Evolutionary conservation across 2,329 filamentous ascomycete species (phyloP), one percentile per base, ranked within the genome.

Genomic region (Macrophomina pseudophaseolina): DNA sequence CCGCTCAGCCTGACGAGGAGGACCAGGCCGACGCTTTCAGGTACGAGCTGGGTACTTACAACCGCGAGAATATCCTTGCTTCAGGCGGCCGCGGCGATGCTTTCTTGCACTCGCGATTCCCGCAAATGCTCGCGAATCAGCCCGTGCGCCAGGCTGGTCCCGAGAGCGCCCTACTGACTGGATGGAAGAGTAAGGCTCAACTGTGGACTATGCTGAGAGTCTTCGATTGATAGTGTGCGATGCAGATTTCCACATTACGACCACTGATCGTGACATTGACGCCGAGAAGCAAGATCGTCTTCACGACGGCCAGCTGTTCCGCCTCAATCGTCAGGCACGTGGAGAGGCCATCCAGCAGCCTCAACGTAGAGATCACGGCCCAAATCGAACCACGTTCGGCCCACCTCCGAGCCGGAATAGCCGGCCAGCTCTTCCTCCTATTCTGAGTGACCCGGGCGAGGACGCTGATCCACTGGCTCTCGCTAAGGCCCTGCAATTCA

Each of bases 311-410:
- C 65, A 66, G 18, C 38, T 66, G 35, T 49, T 53, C 32, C 65
- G 65, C 32, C 56, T 63, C 33, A 66, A 66, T 32, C 64, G 64
- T 14, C n/a, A 42, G 44, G 64, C 64, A n/a, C 44, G 53, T 32
- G 54, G 53, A 40, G 42, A 59, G 18, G 18, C 30, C 44, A 28
- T 38, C 5, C 32, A 32, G 7, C 52, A 30, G 2, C 51, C 52
- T 48, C 8, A n/a, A 12, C 62, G 54, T 23, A 16, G 9, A 6
- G 18, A 44, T 3, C 23, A 30, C 18, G 38, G 12, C 2, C 28
- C 18, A 11, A 44, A 32, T 18, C 18, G 54, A 14, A 7, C 9
- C 40, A 42, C 16, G 33, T 56, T 59, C 28, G 54, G 54, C 18
- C 49, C 49, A 9, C 56, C 40, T 35, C 18, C 58, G 3, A 28